Evolutionary conservation across 2,329 filamentous ascomycete genomes (phyloP), one percentile per base, ranked within the genome.

Genomic region (Tolypocladium pustulatum): DNA sequence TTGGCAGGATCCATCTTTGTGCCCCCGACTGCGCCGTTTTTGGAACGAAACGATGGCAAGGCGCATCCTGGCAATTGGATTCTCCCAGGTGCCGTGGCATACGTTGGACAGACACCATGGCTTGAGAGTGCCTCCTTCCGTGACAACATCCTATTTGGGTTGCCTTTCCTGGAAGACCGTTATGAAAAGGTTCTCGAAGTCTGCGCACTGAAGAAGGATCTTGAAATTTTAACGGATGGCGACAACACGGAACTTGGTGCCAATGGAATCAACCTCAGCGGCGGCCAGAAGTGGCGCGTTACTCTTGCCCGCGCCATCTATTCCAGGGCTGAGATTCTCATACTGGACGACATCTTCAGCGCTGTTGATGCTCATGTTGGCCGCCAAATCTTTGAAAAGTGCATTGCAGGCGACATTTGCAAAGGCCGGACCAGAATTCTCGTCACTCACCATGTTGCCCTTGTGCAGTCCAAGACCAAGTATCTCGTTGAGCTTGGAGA

Each of bases 291-390:
- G 66, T 92, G 90, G 88, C 82, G 90, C 57, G 81, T 94, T 37
- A 90, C 88, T 0, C 84, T 95, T 64, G 90, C 90, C 2, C 79
- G 90, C 54, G 89, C 90, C 0, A 77, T 94, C 22, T 94, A 94
- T 70, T 92, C 89, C 2, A 80, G 89, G 17, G 89, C 88, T 1
- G 86, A 87, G 0, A 86, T 91, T 61, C 75, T 95, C 6, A 76
- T 94, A 22, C 78, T 94, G 65, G 90, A 95, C 69, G 90, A 95
- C 67, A 89, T 93, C 46, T 92, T 95, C 70, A 90, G 87, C 67
- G 86, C 90, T 12, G 84, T 94, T 10, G 90, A 95, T 70, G 87
- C 89, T 3, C 88, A 92, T 66, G 89, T 91, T 36, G 90, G 89
- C 20, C 82, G 88, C 34, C 87, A 90, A 65, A 86, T 93, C 55